Evolutionary conservation across 768 basidiomycete genomes (phyloP), one percentile per base, ranked within the genome.

Genomic region (Flagelloscypha sp.): DNA sequence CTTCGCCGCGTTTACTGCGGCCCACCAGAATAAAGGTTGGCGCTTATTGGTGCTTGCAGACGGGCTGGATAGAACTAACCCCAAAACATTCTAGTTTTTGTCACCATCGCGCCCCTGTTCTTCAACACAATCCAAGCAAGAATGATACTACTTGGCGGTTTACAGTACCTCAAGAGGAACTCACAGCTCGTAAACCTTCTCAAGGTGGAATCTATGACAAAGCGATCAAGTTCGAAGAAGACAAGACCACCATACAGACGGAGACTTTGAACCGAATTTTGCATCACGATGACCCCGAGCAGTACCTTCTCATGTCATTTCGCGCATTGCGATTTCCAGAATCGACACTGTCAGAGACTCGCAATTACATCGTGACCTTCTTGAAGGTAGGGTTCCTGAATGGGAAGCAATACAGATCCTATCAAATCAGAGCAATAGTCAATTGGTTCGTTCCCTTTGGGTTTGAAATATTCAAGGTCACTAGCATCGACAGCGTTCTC

Each of bases 371-470:
- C 29, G 46, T 56, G 13, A 62, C 74, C 21, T 48, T 81, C 41
- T 61, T 80, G 53, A 68, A 65, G 40, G 56, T 59, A 0, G 79
- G 79, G 0, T 69, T 68, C 45, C 45, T 79, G 45, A 80, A 82
- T 41, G 64, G 61, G 1, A 52, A 66, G 0, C 73, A 79, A 43
- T 79, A 80, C 49, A 70, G 79, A 2, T 82, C 80, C 49, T 81
- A 79, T 40, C 74, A n/a, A n/a, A 75, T 37, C 79, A 83, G 38
- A 79, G 79, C 27, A 79, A 81, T 47, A 81, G 76, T 41, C 79
- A 83, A 43, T 46, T 81, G 49, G 77, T 78, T 41, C 8, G 63
- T 54, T 6, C 15, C 9, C 8, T 8, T n/a, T 20, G 8, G 8
- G 2, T 27, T 18, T 9, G 27, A 1, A 4, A 1, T 22, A 33